Percentiles rank a stretch among this genome's conserved stretches.
Evolutionary conservation across 2,329 filamentous ascomycete species (phyloP).

Genomic region (Rutstroemia sp.): DNA sequence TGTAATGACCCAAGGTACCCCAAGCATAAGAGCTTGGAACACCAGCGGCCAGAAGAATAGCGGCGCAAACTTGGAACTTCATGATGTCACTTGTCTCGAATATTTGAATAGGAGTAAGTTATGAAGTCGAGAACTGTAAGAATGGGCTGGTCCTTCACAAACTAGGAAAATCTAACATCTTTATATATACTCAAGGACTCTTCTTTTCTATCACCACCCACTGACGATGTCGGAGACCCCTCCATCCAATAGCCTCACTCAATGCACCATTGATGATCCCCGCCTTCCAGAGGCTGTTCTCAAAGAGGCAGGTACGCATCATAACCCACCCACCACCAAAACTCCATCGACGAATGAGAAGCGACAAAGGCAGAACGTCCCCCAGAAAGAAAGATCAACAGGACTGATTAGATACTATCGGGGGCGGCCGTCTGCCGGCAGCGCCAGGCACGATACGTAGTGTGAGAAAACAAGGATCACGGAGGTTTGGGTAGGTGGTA

Average conservation of each 20-base stretch:
- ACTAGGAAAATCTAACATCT: background rate
- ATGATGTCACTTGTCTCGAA: conserved; percentile 1
- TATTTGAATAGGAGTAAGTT: background rate
- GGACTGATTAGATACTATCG: background rate
- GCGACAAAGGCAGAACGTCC: background rate
- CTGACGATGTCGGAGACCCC: no score
- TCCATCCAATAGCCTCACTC: background rate
- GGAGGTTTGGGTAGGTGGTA: background rate
- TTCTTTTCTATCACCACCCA: no score
- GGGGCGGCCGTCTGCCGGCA: conserved; percentile 2
- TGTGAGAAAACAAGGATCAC: background rate
- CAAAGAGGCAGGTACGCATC: conserved; percentile 7
- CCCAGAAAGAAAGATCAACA: background rate
- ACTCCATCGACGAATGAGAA: background rate
- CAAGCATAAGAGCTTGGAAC: conserved; percentile 19
- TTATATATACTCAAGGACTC: background rate
- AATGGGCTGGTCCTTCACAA: background rate
- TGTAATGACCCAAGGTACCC: conserved; percentile 53
- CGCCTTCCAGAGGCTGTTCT: background rate
- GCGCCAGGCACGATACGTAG: background rate
- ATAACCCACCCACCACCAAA: background rate
- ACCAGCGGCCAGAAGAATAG: conserved; percentile 13
- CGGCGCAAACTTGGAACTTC: conserved; percentile 4
- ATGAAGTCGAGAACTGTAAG: background rate
- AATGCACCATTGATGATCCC: background rate